phyloP scores from a whole-genome alignment of 2,329 filamentous ascomycete species.

The Curvularia spicifera region DNA sequence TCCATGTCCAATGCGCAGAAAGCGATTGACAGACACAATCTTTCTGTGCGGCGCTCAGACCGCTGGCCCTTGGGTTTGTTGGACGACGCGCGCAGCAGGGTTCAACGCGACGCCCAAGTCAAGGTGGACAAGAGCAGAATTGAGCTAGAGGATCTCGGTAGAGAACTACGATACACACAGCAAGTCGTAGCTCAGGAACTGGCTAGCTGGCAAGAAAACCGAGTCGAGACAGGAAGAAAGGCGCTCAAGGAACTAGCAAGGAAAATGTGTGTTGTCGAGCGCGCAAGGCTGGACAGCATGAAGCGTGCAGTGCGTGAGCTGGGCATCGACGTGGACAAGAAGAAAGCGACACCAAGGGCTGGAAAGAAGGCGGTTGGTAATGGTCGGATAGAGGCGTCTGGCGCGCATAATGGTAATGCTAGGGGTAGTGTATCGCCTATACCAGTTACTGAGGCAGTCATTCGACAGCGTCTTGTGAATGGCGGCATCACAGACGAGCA shows the following conservation, averaged over 20 bases:
- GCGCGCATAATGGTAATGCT: not conserved
- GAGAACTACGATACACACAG: slow-evolving; percentile 88
- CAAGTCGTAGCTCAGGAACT: slow-evolving; percentile 90
- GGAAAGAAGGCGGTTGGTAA: not conserved
- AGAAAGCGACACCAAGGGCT: not conserved
- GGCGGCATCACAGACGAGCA: slow-evolving; percentile 5
- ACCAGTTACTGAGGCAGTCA: not conserved
- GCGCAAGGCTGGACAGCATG: slow-evolving; percentile 79
- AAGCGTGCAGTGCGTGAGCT: slow-evolving; percentile 73
- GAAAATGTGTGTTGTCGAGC: slow-evolving; percentile 80
- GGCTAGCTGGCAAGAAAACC: slow-evolving; percentile 91
- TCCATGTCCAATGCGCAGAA: slow-evolving; percentile 77
- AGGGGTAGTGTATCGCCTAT: not conserved
- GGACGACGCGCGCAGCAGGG: slow-evolving; percentile 83
- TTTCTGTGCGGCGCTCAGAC: slow-evolving; percentile 74
- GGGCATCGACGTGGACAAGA: slow-evolving; percentile 4
- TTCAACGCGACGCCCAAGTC: slow-evolving; percentile 83
- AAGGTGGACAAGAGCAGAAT: slow-evolving; percentile 72
- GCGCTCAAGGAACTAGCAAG: slow-evolving; percentile 78
- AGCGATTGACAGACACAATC: slow-evolving; percentile 77
- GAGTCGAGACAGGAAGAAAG: slow-evolving; percentile 75
- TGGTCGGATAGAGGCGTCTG: not conserved
- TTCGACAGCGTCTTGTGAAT: slow-evolving; percentile 8
- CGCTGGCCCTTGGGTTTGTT: slow-evolving; percentile 82
- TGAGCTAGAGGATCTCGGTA: slow-evolving; percentile 76